Evolutionary conservation across 768 basidiomycete species (phyloP).

Genomic region (Kwoniella bestiolae): DNA sequence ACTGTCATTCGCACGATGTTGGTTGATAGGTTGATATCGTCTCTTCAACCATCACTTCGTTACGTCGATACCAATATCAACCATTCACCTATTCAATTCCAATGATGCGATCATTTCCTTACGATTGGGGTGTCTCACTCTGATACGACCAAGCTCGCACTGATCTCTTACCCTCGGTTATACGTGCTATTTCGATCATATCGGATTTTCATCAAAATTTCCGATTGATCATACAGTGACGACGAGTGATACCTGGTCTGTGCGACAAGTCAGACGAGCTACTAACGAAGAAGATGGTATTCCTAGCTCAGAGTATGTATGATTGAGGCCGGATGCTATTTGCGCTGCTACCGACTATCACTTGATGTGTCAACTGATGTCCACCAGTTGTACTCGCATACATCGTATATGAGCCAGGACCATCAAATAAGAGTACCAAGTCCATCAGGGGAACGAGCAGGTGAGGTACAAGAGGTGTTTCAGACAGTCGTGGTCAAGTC

Average conservation of each 20-base stretch:
- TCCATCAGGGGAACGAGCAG: not conserved
- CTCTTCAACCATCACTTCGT: not conserved
- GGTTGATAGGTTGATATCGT: not conserved
- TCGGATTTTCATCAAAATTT: not conserved
- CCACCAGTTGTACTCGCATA: not conserved
- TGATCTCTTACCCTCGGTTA: slow-evolving; percentile 9
- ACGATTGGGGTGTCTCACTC: not conserved
- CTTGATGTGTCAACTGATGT: not conserved
- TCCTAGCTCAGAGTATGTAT: not conserved
- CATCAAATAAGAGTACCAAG: too few species aligned
- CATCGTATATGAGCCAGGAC: not conserved
- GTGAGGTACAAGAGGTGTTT: not conserved
- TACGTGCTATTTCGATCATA: not conserved
- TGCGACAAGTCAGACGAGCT: not conserved
- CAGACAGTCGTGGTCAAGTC: not conserved
- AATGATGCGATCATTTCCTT: slow-evolving; percentile 1
- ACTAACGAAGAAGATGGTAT: not conserved
- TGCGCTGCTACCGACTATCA: too few species aligned
- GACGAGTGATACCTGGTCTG: too few species aligned
- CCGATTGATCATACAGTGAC: not conserved
- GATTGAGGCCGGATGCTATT: too few species aligned
- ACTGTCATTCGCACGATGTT: not conserved
- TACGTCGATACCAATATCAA: not conserved
- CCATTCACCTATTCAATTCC: not conserved
- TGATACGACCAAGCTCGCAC: not conserved